Evolutionary conservation across 2,329 filamentous ascomycete species (phyloP).

Genomic region (Orbilia brochopaga): DNA sequence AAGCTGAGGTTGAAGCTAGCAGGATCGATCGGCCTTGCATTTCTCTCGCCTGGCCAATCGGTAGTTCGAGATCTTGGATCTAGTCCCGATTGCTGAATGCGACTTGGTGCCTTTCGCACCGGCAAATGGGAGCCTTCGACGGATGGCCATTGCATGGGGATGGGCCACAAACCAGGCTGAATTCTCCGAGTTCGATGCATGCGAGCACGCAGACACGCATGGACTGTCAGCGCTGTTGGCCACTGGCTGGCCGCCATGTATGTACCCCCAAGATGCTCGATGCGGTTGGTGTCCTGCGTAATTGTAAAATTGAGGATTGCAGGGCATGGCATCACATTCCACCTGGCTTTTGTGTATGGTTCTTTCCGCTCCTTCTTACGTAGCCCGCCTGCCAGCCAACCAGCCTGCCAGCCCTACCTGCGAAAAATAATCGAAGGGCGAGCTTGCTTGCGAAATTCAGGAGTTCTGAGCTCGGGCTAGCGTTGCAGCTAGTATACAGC

Average conservation of each 20-base stretch:
- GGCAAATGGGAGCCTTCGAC: not conserved
- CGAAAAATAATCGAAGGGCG: not conserved
- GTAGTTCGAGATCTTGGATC: not conserved
- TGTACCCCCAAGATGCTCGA: slow-evolving; percentile 11
- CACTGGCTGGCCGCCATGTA: slow-evolving; percentile 1
- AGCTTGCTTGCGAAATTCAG: not conserved
- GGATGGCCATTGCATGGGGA: not conserved
- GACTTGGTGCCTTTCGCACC: not conserved
- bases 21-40: slow-evolving; percentile 5
- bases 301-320: slow-evolving; percentile 10
- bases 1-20: not conserved
- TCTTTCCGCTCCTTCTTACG: not conserved
- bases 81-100: not conserved
- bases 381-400: not conserved
- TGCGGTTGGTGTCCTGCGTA: not conserved
- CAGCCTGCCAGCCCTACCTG: not conserved
- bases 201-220: not conserved
- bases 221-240: slow-evolving; percentile 5
- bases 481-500: no score
- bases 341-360: slow-evolving; percentile 1
- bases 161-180: not conserved
- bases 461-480: not conserved
- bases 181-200: slow-evolving; percentile 32
- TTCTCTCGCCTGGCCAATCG: not conserved
- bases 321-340: slow-evolving; percentile 27